phyloP scores from a whole-genome alignment of 148 eudicot species.

The Polygonum maritimum region DNA sequence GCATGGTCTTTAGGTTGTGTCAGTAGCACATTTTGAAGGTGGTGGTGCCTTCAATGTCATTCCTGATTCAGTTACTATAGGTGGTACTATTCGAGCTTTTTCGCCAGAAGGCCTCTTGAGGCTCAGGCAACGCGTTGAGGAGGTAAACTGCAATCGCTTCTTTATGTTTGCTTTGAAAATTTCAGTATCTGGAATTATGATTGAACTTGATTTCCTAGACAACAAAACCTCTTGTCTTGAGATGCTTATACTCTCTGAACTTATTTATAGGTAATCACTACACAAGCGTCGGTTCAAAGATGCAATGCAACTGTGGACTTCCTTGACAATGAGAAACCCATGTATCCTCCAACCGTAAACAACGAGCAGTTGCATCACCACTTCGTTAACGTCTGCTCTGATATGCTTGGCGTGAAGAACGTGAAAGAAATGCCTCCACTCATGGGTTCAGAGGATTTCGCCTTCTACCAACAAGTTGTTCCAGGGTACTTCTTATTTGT shows the following conservation, averaged over 20 bases:
- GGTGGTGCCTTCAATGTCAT: conserved; percentile 96
- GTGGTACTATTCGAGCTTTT: conserved; percentile 87
- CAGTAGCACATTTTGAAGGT: conserved; percentile 86
- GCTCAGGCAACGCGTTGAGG: conserved; percentile 65
- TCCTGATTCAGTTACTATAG: conserved; percentile 93
- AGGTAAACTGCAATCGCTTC: conserved; percentile 34
- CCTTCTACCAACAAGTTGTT: conserved; percentile 30
- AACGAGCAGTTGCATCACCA: conserved; percentile 21
- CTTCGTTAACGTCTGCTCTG: conserved; percentile 13
- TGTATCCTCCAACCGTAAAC: conserved; percentile 30
- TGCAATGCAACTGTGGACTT: conserved; percentile 31
- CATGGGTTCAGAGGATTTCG: conserved; percentile 43
- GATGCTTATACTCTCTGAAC: not conserved
- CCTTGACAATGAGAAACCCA: conserved; percentile 27
- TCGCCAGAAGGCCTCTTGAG: conserved; percentile 49
- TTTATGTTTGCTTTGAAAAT: not conserved
- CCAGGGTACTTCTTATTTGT: conserved; percentile 19
- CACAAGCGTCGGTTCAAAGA: conserved; percentile 29
- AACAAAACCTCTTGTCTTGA: not conserved
- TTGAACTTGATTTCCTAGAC: not conserved
- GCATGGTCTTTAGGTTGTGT: conserved; percentile 53
- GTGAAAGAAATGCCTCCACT: conserved; percentile 9
- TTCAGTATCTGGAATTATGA: not conserved
- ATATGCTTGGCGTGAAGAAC: conserved; percentile 30
- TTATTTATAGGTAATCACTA: conserved; percentile 24